Evolutionary conservation across 805 yeast genomes (phyloP).

Genomic region (Saccharomyces kudriavzevii): DNA sequence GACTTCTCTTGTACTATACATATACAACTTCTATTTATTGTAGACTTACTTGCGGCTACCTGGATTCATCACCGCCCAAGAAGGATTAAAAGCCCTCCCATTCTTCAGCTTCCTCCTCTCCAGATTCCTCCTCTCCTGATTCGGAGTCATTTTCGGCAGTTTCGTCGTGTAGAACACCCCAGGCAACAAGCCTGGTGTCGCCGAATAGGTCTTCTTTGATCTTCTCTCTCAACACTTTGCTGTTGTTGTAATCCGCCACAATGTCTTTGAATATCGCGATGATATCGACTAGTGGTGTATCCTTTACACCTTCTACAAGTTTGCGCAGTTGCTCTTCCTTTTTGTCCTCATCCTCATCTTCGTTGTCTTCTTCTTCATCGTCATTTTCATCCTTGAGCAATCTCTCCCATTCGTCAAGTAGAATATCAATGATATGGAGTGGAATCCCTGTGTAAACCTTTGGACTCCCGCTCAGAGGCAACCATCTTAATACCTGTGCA

Average conservation of each 20-base stretch:
- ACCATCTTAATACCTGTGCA: conserved; percentile 34
- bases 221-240: conserved; percentile 58
- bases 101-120: conserved; percentile 31
- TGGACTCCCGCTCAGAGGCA: conserved; percentile 50
- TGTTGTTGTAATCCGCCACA: conserved; percentile 37
- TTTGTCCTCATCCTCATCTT: conserved; percentile 34
- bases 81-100: conserved; percentile 35
- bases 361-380: conserved; percentile 40
- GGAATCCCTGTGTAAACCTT: conserved; percentile 69
- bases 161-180: conserved; percentile 45
- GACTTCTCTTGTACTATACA: not conserved
- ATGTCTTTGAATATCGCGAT: conserved; percentile 55
- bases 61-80: not conserved
- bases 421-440: conserved; percentile 76
- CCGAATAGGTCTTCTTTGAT: conserved; percentile 57
- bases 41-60: not conserved
- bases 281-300: conserved; percentile 47
- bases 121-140: conserved; percentile 20
- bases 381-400: conserved; percentile 45
- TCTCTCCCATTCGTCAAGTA: conserved; percentile 73
- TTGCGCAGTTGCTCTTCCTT: conserved; percentile 12
- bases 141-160: conserved; percentile 22
- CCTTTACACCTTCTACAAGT: conserved; percentile 29
- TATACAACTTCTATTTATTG: not conserved
- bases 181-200: conserved; percentile 53